These are phyloP conservation scores for Apophysomyces trapeziformis DNA, from an alignment of 371 early-diverging fungal species.

Conservation along the genomic window DNA sequence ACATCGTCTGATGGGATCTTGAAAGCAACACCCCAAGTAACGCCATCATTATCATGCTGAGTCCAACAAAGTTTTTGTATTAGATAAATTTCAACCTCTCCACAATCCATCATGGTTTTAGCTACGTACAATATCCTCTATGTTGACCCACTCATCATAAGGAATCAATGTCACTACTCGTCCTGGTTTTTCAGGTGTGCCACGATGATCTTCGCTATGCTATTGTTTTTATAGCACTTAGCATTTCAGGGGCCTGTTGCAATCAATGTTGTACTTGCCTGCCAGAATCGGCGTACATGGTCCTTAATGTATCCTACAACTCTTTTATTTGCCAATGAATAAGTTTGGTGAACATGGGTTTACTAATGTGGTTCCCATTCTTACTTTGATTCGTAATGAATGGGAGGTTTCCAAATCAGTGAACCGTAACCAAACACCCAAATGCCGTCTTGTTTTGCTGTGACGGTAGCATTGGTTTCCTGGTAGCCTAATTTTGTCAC, in stretches of 20 bases:
- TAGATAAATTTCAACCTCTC: not conserved
- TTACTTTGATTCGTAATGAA: slow-evolving; percentile 59
- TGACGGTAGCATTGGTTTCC: not conserved
- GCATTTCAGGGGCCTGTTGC: not conserved
- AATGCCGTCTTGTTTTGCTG: slow-evolving; percentile 38
- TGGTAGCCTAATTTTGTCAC: too few species aligned
- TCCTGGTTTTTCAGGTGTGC: slow-evolving; percentile 83
- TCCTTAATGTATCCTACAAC: slow-evolving; percentile 80
- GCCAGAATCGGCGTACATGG: slow-evolving; percentile 89
- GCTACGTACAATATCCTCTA: slow-evolving; percentile 42
- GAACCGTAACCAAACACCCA: slow-evolving; percentile 95
- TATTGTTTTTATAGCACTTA: slow-evolving; percentile 20
- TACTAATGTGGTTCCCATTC: slow-evolving; percentile 4
- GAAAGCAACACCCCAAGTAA: slow-evolving; percentile 89
- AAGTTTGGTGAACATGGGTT: not conserved
- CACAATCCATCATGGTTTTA: not conserved
- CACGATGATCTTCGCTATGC: slow-evolving; percentile 91
- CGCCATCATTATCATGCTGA: slow-evolving; percentile 65
- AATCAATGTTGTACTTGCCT: slow-evolving; percentile 46
- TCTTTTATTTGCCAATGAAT: slow-evolving; percentile 20
- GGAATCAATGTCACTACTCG: slow-evolving; percentile 90
- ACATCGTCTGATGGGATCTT: slow-evolving; percentile 52
- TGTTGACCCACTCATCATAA: slow-evolving; percentile 60
- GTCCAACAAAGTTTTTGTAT: not conserved
- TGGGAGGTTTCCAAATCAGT: slow-evolving; percentile 82